Conservation (phyloP, 1,284 basidiomycete genomes). For the Irpex sp. region DNA sequence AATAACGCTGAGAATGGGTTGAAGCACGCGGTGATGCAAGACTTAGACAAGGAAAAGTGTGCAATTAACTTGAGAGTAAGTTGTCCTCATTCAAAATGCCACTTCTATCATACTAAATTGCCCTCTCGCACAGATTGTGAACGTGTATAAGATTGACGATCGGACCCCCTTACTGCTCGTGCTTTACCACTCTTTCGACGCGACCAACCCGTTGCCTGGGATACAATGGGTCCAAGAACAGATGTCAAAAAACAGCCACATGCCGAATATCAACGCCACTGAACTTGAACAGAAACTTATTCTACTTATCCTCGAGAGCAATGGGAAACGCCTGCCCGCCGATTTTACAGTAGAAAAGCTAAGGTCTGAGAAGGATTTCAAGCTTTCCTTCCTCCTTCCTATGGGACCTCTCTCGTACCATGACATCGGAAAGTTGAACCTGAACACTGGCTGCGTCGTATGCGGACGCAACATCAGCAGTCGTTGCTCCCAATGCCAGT, state of each 20-base stretch:
- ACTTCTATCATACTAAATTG: not conserved
- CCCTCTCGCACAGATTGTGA: slow-evolving; percentile 24
- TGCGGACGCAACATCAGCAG: slow-evolving; percentile 32
- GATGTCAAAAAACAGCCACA: not conserved
- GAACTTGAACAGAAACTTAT: slow-evolving; percentile 32
- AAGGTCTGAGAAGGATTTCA: slow-evolving; percentile 24
- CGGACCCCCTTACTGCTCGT: slow-evolving; percentile 30
- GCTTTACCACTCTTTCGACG: slow-evolving; percentile 23
- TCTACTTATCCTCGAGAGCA: slow-evolving; percentile 30
- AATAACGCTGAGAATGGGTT: slow-evolving; percentile 23
- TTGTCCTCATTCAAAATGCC: not conserved
- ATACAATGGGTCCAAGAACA: slow-evolving; percentile 16
- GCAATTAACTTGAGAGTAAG: slow-evolving; percentile 30
- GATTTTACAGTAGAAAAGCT: slow-evolving; percentile 18
- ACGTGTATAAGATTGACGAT: slow-evolving; percentile 24
- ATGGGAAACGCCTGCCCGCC: slow-evolving; percentile 29
- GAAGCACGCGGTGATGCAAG: slow-evolving; percentile 25
- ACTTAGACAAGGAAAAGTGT: slow-evolving; percentile 19
- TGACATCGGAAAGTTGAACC: slow-evolving; percentile 33
- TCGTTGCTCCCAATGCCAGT: slow-evolving; percentile 34
- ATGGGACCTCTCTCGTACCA: slow-evolving; percentile 34
- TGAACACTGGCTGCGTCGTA: slow-evolving; percentile 33
- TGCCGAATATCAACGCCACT: slow-evolving; percentile 21
- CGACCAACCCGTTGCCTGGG: slow-evolving; percentile 14
- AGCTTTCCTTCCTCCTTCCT: slow-evolving; percentile 36